Percentiles rank a stretch among this genome's conserved stretches.
phyloP scores from a whole-genome alignment of 305 asterid genomes.

The Ilex paraguariensis region DNA sequence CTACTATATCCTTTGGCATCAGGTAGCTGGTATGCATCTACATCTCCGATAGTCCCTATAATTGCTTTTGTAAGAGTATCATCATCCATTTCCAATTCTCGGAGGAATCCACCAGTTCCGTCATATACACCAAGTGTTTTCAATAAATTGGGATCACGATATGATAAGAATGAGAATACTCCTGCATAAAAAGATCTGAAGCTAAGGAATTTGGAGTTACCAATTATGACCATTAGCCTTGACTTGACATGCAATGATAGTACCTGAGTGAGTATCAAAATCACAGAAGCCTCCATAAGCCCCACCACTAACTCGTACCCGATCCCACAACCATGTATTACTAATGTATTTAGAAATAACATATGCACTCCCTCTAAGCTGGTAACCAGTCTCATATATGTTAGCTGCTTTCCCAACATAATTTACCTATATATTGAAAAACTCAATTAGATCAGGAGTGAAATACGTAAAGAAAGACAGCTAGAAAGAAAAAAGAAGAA shows the following conservation, averaged over 20 bases:
- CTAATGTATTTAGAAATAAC: conserved; percentile 79
- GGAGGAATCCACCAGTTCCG: conserved; percentile 75
- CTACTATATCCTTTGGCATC: conserved; percentile 98
- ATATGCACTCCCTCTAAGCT: conserved; percentile 89
- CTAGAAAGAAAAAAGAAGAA: conserved; percentile 1
- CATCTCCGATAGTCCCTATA: conserved; percentile 96
- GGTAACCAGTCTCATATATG: conserved; percentile 79
- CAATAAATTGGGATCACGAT: conserved; percentile 94
- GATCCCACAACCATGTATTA: conserved; percentile 98
- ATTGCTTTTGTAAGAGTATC: conserved; percentile 96
- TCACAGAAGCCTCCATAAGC: conserved; percentile 99
- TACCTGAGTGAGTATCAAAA: conserved; percentile 94
- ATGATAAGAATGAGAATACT: conserved; percentile 85
- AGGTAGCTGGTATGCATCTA: conserved; percentile 91
- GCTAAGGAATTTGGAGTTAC: conserved; percentile 14
- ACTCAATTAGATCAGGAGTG: conserved; percentile 1
- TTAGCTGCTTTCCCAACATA: conserved; percentile 99
- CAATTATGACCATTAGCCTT: conserved; percentile 9
- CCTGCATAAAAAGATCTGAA: conserved; percentile 44
- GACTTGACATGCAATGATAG: conserved; percentile 10
- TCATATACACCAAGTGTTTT: conserved; percentile 91
- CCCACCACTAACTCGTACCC: conserved; percentile 99
- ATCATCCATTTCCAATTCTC: conserved; percentile 80
- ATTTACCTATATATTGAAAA: conserved; percentile 58
- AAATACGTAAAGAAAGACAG: neutral